These are phyloP conservation scores for Diplocarpon mali DNA, from an alignment of 2,329 filamentous ascomycete genomes.

Conservation along the genomic window DNA sequence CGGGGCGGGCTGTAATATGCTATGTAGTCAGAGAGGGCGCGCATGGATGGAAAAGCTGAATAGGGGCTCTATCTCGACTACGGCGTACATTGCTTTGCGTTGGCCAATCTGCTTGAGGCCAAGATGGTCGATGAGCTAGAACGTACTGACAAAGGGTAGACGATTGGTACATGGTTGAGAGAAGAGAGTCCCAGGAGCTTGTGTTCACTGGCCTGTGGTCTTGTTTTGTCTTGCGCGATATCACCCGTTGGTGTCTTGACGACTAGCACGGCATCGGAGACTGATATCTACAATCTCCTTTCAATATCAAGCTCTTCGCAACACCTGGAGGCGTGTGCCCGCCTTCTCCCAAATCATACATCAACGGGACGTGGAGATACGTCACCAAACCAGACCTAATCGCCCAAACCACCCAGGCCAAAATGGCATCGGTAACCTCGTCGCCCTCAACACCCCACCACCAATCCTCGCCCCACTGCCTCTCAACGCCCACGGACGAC, in stretches of 20 bases:
- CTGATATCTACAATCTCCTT: too few species aligned
- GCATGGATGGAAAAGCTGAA: too few species aligned
- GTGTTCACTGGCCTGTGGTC: neutral
- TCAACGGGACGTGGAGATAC: neutral
- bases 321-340: neutral
- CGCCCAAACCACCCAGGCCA: neutral
- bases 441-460: neutral
- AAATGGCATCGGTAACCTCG: slow-evolving; percentile 1
- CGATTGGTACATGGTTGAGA: neutral
- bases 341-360: neutral
- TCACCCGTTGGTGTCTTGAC: too few species aligned
- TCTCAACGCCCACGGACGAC: slow-evolving; percentile 10
- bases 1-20: too few species aligned
- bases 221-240: too few species aligned
- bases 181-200: neutral
- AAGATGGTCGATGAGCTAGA: neutral
- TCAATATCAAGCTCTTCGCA: neutral
- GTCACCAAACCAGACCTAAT: neutral
- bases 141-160: neutral
- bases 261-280: too few species aligned
- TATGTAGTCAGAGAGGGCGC: too few species aligned
- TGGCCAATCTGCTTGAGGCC: neutral
- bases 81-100: neutral
- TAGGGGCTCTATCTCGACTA: neutral
- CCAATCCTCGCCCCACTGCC: neutral